These are phyloP conservation scores for Monarda citriodora DNA, from an alignment of 305 asterid species.

Conservation along the genomic window DNA sequence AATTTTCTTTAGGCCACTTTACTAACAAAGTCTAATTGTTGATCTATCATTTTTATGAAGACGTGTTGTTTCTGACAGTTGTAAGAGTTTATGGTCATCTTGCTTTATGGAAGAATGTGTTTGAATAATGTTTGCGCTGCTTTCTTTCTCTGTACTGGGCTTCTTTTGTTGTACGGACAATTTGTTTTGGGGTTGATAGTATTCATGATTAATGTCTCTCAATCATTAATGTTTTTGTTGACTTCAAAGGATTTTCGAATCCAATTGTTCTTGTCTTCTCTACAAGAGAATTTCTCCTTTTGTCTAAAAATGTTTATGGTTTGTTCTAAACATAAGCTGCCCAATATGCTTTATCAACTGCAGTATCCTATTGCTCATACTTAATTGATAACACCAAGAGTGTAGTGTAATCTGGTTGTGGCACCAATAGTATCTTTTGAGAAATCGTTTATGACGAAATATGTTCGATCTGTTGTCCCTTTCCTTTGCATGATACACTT, in stretches of 20 bases:
- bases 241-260: background rate
- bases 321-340: background rate
- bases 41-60: background rate
- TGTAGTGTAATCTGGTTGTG: background rate
- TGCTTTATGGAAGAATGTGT: background rate
- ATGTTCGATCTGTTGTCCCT: background rate
- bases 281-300: background rate
- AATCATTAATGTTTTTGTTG: slow-evolving; percentile 3
- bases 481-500: background rate
- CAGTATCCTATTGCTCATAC: background rate
- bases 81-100: background rate
- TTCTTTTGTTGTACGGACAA: background rate
- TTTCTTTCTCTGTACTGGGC: background rate
- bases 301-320: background rate
- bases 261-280: background rate
- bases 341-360: slow-evolving; percentile 11
- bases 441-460: background rate
- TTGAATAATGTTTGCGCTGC: background rate
- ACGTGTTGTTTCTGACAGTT: background rate
- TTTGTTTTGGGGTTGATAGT: slow-evolving; percentile 1
- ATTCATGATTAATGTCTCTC: background rate
- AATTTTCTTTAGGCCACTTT: too few species aligned
- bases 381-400: slow-evolving; percentile 5
- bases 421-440: background rate
- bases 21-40: background rate